Evolutionary conservation across 2,329 filamentous ascomycete genomes (phyloP).

Genomic region (Whalleya microplaca): DNA sequence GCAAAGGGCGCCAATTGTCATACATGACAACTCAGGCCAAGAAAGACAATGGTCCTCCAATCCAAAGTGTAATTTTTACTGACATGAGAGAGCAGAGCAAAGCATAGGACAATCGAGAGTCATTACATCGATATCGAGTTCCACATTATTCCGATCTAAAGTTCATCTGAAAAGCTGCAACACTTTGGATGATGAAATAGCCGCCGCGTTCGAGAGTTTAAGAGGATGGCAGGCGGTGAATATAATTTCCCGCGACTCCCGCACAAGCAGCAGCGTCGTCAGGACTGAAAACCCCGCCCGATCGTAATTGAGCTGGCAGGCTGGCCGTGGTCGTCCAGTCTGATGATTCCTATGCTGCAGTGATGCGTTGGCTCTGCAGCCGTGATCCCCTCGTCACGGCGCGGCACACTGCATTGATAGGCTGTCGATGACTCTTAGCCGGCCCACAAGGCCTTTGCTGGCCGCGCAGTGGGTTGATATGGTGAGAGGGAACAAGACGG

Average conservation of each 20-base stretch:
- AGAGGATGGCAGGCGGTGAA: slow-evolving; percentile 5
- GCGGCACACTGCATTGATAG: slow-evolving; percentile 47
- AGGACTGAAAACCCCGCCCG: neutral
- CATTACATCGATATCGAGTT: neutral
- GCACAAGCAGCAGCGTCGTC: slow-evolving; percentile 1
- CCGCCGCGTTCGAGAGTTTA: neutral
- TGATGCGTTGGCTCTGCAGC: slow-evolving; percentile 50
- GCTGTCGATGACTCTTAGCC: slow-evolving; percentile 40
- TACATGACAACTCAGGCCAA: slow-evolving; percentile 20
- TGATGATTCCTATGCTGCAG: slow-evolving; percentile 35
- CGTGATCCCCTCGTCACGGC: slow-evolving; percentile 45
- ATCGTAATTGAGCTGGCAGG: neutral
- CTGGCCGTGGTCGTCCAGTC: neutral
- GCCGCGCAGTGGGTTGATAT: neutral
- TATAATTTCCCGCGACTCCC: slow-evolving; percentile 22
- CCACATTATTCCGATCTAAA: neutral
- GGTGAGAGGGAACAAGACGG: slow-evolving; percentile 40
- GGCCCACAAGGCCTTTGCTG: slow-evolving; percentile 37
- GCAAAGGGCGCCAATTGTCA: slow-evolving; percentile 15
- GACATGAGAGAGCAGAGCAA: neutral
- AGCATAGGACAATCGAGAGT: neutral
- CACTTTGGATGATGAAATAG: neutral
- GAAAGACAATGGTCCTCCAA: neutral
- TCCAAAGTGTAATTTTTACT: neutral
- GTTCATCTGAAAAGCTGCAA: neutral